phyloP scores from a whole-genome alignment of 108 stramenopile species.

The Ochromonas danica region DNA sequence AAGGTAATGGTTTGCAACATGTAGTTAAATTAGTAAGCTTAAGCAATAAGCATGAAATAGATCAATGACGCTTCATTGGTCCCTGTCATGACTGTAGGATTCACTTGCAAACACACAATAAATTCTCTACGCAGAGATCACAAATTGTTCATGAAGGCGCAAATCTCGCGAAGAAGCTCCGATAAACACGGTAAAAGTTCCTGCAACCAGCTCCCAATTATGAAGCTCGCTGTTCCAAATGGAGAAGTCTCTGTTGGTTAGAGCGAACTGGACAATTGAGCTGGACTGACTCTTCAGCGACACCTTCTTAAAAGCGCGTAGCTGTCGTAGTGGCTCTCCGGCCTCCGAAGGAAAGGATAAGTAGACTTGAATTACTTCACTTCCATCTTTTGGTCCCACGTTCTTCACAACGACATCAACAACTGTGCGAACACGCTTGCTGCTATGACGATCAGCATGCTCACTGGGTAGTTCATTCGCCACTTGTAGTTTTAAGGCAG shows the following conservation, averaged over 20 bases:
- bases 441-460: no score
- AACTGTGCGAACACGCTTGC: background rate
- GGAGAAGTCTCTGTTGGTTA: conserved; percentile 1
- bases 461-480: no score
- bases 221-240: conserved; percentile 6
- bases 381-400: background rate
- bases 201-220: conserved; percentile 7
- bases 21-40: no score
- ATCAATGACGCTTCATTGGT: no score
- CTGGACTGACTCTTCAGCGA: background rate
- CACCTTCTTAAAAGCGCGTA: conserved; percentile 31
- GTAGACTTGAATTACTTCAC: conserved; percentile 27
- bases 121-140: background rate
- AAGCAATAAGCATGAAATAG: no score
- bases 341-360: background rate
- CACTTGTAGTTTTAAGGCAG: conserved; percentile 33
- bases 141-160: conserved; percentile 2
- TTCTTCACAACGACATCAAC: background rate
- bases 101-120: background rate
- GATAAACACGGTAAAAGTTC: conserved; percentile 8
- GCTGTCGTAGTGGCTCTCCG: conserved; percentile 8
- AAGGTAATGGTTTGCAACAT: no score
- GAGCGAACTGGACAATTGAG: background rate
- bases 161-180: conserved; percentile 35
- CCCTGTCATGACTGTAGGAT: no score